Evolutionary conservation across 1,284 basidiomycete species (phyloP).

Genomic region (Trametes hirsuta): DNA sequence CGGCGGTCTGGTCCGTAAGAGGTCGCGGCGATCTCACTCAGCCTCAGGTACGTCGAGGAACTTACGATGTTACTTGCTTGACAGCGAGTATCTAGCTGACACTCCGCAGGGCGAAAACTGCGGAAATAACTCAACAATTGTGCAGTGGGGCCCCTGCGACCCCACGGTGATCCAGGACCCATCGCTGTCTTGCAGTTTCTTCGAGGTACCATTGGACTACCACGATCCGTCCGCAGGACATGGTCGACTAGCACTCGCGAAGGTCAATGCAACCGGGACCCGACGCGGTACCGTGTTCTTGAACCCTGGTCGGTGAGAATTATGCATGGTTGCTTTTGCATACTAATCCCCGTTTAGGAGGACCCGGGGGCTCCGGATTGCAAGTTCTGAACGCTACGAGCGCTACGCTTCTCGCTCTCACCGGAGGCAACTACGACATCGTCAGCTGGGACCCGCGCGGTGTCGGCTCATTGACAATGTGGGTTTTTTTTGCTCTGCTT

Average conservation of each 20-base stretch:
- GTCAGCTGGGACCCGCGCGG: conserved; percentile 14
- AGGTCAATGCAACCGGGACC: conserved; percentile 11
- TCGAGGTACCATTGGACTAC: conserved; percentile 22
- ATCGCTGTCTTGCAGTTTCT: conserved; percentile 4
- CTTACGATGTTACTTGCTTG: no score
- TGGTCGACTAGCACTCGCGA: conserved; percentile 9
- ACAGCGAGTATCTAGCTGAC: no score
- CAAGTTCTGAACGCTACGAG: background rate
- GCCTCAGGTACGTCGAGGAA: no score
- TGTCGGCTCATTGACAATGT: conserved; percentile 8
- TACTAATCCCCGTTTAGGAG: background rate
- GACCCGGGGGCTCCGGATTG: conserved; percentile 1
- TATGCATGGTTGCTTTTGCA: background rate
- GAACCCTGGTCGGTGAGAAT: conserved; percentile 13
- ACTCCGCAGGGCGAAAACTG: no score
- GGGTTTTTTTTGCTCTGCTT: background rate
- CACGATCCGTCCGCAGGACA: conserved; percentile 4
- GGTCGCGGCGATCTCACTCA: no score
- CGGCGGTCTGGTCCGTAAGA: no score
- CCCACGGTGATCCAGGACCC: conserved; percentile 1
- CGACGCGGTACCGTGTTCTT: conserved; percentile 16
- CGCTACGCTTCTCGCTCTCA: background rate
- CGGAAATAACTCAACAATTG: background rate
- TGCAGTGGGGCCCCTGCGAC: conserved; percentile 16
- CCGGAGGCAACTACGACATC: conserved; percentile 7